These are phyloP conservation scores for Haplographium delicatum DNA, from an alignment of 495 filamentous ascomycete genomes.

Conservation along the genomic window DNA sequence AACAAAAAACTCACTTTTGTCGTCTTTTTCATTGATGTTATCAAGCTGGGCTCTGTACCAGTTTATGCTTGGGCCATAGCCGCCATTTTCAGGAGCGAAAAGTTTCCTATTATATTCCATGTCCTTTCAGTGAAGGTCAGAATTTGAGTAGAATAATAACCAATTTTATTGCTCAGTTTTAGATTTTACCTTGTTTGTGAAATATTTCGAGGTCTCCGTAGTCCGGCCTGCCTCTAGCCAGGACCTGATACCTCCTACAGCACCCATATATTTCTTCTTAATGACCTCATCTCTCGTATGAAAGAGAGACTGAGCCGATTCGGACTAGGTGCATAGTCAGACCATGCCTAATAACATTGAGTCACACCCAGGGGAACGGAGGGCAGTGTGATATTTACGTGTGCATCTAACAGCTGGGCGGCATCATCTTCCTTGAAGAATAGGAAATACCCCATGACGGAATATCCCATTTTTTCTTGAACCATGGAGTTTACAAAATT, in stretches of 20 bases:
- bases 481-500: conserved; percentile 15
- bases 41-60: conserved; percentile 23
- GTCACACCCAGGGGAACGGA: too few relatives aligned
- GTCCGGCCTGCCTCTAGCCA: conserved; percentile 11
- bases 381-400: too few relatives aligned
- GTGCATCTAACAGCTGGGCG: conserved; percentile 16
- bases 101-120: neutral
- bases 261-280: conserved; percentile 16
- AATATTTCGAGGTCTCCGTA: neutral
- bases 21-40: conserved; percentile 10
- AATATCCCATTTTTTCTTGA: conserved; percentile 15
- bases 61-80: conserved; percentile 20
- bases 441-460: conserved; percentile 20
- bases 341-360: neutral
- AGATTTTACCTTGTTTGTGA: conserved; percentile 2
- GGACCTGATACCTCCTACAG: conserved; percentile 2
- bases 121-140: conserved; percentile 1
- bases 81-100: conserved; percentile 14
- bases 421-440: conserved; percentile 23
- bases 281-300: conserved; percentile 6
- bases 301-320: conserved; percentile 6
- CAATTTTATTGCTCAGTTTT: neutral
- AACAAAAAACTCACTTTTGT: too few relatives aligned
- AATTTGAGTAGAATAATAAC: neutral
- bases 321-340: neutral